Evolutionary conservation across 2,329 filamentous ascomycete species (phyloP).

Genomic region (Pestalotiopsis sp.): DNA sequence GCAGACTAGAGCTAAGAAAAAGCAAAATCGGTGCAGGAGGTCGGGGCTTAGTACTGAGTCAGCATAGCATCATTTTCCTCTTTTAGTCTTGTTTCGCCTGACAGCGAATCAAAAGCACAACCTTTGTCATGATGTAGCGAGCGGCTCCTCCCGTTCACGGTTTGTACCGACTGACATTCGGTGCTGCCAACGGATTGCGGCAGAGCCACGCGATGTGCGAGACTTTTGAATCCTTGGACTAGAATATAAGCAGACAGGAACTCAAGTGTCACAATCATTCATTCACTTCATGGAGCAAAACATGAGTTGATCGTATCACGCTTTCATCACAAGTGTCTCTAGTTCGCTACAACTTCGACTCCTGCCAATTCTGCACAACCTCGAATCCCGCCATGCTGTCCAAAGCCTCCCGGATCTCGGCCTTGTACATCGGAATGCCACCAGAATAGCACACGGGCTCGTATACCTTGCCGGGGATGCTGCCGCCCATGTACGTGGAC

Average conservation of each 20-base stretch:
- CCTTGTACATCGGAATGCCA: conserved; percentile 40
- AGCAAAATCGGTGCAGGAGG: neutral
- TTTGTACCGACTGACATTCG: too few relatives aligned
- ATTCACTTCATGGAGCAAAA: too few relatives aligned
- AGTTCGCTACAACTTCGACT: neutral
- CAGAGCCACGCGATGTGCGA: too few relatives aligned
- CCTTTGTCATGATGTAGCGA: too few relatives aligned
- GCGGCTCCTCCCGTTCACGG: neutral
- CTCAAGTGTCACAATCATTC: too few relatives aligned
- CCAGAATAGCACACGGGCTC: conserved; percentile 55
- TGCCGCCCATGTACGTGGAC: conserved; percentile 60
- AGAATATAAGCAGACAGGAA: too few relatives aligned
- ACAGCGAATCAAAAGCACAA: neutral
- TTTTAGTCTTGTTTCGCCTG: neutral
- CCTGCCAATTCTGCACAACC: conserved; percentile 4
- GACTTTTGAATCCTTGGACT: too few relatives aligned
- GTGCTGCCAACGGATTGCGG: too few relatives aligned
- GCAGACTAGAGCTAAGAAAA: neutral
- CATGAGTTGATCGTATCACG: neutral
- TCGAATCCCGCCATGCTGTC: conserved; percentile 13
- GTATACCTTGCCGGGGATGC: conserved; percentile 53
- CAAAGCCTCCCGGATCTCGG: conserved; percentile 9
- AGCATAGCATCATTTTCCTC: neutral
- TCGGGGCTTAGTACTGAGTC: neutral
- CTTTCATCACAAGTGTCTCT: neutral